Evolutionary conservation across 345 rosid species (phyloP), one percentile per base, ranked within the genome.

Genomic region (Camelina laxa): DNA sequence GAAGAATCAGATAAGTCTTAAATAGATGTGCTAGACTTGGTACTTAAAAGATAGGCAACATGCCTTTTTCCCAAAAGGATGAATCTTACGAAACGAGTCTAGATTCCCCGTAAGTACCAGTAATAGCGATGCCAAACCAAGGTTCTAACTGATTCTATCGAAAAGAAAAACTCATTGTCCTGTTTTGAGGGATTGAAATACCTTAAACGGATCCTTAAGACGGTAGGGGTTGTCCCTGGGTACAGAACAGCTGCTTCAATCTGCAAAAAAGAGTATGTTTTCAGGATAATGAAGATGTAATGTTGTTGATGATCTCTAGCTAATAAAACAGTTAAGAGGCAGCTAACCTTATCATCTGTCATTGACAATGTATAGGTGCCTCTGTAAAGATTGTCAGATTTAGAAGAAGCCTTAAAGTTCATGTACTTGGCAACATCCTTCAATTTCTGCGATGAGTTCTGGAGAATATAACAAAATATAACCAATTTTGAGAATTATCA

Each of bases 181-280:
- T 51, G 55, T 31, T 31, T n/a, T 33, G 31, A 65, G 44, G n/a
- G 24, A n/a, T 42, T 67, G 9, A 38, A 50, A 54, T 84, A 91
- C 98, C 98, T 90, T 85, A 87, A 79, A 67, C 95, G 87, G 70
- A 89, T 86, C 82, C 89, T 88, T 76, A 90, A 82, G 77, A 88
- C 85, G 17, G 98, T 91, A 33, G 93, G 98, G 27, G 86, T 89
- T 72, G 75, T 53, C 63, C 95, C 96, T 2, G 97, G 93, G 73
- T 94, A 94, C 64, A 85, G 67, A 58, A 94, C 88, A 67, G 95
- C 89, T 72, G 98, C 98, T 83, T 88, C 97, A 60, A 90, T 88
- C 98, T 94, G 85, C 72, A 73, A 74, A 7, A 75, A 80, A 75
- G 17, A 45, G 35, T 42, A 69, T 54, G 31, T 42, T 27, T 67